phyloP scores from a whole-genome alignment of 345 rosid species.

The Murraya paniculata region DNA sequence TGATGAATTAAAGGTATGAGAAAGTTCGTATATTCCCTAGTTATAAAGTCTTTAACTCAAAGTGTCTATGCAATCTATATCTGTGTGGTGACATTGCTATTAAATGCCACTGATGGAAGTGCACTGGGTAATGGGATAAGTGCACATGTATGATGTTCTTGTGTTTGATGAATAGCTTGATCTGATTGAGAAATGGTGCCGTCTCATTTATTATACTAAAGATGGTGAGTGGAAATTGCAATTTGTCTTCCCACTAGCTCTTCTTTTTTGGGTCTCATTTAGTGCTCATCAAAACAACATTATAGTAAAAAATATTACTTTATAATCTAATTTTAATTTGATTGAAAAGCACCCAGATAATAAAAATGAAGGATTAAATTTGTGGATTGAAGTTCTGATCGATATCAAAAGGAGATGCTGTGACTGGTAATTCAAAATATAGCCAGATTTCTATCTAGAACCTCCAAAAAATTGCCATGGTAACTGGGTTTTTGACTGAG shows the following conservation, averaged over 20 bases:
- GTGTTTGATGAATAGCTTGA: neutral
- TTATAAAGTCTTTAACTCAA: neutral
- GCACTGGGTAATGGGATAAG: conserved; percentile 10
- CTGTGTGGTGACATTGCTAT: neutral
- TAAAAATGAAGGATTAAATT: neutral
- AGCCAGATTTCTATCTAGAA: neutral
- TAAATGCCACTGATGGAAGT: conserved; percentile 14
- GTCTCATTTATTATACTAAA: conserved; percentile 14
- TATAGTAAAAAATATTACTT: too few species aligned
- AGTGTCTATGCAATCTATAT: conserved; percentile 1
- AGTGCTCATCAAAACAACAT: neutral
- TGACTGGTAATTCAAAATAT: neutral
- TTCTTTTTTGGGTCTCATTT: neutral
- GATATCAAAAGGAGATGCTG: neutral
- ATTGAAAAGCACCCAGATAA: neutral
- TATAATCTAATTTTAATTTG: neutral
- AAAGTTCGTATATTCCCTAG: neutral
- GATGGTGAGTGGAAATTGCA: neutral
- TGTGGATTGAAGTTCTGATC: neutral
- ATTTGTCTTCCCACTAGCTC: neutral
- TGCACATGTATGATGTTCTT: conserved; percentile 18
- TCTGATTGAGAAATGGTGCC: neutral
- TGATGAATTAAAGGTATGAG: conserved; percentile 3
- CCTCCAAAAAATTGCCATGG: neutral
- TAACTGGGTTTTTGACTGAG: neutral